Evolutionary conservation across 1,284 basidiomycete genomes (phyloP).

Genomic region (Ustilago crameri): DNA sequence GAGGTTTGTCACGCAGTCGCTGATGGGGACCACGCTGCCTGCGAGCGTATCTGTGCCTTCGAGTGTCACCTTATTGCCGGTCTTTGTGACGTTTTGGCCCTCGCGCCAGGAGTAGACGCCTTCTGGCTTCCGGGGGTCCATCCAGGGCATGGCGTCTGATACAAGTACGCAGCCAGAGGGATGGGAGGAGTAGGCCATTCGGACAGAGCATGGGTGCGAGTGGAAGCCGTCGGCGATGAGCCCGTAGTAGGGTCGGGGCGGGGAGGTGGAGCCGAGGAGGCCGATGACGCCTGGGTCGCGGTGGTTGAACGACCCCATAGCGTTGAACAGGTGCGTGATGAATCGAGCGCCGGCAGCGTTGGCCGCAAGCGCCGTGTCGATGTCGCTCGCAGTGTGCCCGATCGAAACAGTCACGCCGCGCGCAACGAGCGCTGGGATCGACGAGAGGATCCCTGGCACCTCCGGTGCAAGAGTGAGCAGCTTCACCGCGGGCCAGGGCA

Average conservation of each 20-base stretch:
- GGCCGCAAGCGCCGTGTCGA: constrained; percentile 77
- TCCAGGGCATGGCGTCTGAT: constrained; percentile 87
- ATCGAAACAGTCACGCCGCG: constrained; percentile 82
- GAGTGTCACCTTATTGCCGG: constrained; percentile 81
- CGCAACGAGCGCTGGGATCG: constrained; percentile 74
- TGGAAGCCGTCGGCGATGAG: constrained; percentile 91
- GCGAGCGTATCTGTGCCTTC: constrained; percentile 87
- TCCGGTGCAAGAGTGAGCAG: constrained; percentile 89
- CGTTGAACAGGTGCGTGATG: constrained; percentile 92
- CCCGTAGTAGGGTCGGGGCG: constrained; percentile 74
- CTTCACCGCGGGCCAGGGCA: constrained; percentile 72
- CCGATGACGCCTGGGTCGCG: constrained; percentile 76
- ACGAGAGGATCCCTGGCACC: constrained; percentile 80
- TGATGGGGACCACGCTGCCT: constrained; percentile 77
- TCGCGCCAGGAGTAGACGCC: constrained; percentile 88
- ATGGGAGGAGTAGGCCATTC: constrained; percentile 83
- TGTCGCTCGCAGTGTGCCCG: constrained; percentile 81
- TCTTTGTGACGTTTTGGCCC: constrained; percentile 79
- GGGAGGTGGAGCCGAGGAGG: constrained; percentile 73
- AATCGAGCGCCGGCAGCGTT: constrained; percentile 79
- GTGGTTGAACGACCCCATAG: constrained; percentile 87
- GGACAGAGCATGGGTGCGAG: constrained; percentile 86
- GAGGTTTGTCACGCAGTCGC: constrained; percentile 84
- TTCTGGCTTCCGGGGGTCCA: constrained; percentile 84
- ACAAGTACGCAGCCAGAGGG: constrained; percentile 86